Percentiles rank a stretch among this genome's conserved stretches.
phyloP scores from a whole-genome alignment of 2,329 filamentous ascomycete species.

The Graphiopsis chlorocephala region DNA sequence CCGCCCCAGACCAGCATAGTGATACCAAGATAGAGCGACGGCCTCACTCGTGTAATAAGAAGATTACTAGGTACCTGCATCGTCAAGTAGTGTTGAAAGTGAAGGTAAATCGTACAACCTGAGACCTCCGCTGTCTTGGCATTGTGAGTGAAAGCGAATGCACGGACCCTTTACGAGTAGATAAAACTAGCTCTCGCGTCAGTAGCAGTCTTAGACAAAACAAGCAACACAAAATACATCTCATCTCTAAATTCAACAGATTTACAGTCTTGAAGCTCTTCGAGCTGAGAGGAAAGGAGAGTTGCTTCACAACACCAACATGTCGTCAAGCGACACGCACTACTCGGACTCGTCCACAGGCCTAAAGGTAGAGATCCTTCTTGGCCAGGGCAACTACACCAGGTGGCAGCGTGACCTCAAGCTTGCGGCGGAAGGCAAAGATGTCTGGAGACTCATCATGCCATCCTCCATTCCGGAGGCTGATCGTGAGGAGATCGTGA shows the following conservation, averaged over 20 bases:
- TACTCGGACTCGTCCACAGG: background rate
- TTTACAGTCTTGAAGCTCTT: background rate
- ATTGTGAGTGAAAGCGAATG: too few relatives aligned
- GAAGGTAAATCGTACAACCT: background rate
- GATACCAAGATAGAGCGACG: slow-evolving; percentile 52
- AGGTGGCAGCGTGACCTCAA: background rate
- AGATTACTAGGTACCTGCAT: slow-evolving; percentile 64
- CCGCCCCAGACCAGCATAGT: slow-evolving; percentile 46
- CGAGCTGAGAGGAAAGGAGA: background rate
- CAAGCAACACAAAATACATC: too few relatives aligned
- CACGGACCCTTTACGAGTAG: too few relatives aligned
- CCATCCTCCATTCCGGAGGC: background rate
- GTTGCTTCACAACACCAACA: background rate
- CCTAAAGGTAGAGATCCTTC: background rate
- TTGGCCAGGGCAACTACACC: background rate
- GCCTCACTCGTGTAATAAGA: slow-evolving; percentile 53
- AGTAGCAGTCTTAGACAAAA: too few relatives aligned
- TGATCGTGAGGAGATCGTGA: background rate
- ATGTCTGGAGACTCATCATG: background rate
- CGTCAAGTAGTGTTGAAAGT: slow-evolving; percentile 46
- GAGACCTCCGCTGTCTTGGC: too few relatives aligned
- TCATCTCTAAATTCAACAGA: too few relatives aligned
- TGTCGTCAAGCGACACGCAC: background rate
- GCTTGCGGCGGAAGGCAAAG: background rate
- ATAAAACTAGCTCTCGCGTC: too few relatives aligned